phyloP scores from a whole-genome alignment of 306 rosid species.

The Fragaria vesca region DNA sequence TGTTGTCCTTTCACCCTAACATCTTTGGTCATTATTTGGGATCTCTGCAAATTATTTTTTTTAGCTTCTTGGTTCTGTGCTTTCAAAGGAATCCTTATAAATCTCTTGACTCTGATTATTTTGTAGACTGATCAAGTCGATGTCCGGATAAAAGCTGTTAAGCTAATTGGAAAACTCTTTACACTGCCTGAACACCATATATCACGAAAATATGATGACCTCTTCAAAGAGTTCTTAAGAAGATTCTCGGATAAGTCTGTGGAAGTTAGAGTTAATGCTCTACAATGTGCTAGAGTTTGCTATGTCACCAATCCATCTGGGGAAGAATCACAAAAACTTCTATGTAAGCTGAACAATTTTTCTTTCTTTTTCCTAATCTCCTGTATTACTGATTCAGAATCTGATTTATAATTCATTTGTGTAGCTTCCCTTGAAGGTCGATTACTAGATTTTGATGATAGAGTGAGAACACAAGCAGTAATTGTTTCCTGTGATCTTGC shows the following conservation, averaged over 20 bases:
- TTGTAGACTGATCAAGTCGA: slow-evolving; percentile 92
- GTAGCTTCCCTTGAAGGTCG: slow-evolving; percentile 82
- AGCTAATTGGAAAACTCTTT: slow-evolving; percentile 77
- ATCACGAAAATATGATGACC: slow-evolving; percentile 58
- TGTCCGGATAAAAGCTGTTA: slow-evolving; percentile 87
- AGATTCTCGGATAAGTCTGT: slow-evolving; percentile 87
- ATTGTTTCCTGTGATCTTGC: slow-evolving; percentile 83
- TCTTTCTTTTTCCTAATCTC: not conserved
- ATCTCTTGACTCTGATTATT: slow-evolving; percentile 23
- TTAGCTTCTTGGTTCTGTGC: not conserved
- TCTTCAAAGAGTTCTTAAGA: slow-evolving; percentile 74
- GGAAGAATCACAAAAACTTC: slow-evolving; percentile 59
- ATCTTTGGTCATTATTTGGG: not conserved
- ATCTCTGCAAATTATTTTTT: not conserved
- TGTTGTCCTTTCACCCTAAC: not conserved
- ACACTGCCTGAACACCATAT: slow-evolving; percentile 59
- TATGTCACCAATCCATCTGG: slow-evolving; percentile 52
- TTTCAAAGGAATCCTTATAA: slow-evolving; percentile 9
- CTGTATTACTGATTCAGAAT: slow-evolving; percentile 26
- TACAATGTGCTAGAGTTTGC: slow-evolving; percentile 69
- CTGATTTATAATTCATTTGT: slow-evolving; percentile 21
- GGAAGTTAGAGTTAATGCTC: slow-evolving; percentile 82
- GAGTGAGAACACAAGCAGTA: slow-evolving; percentile 84
- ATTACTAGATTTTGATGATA: slow-evolving; percentile 72
- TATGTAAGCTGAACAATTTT: slow-evolving; percentile 53